A percentile compares a stretch with the other conserved stretches of the same genome.
Evolutionary conservation across 2,329 filamentous ascomycete genomes (phyloP).

Genomic region (Endoconidiophora polonica): DNA sequence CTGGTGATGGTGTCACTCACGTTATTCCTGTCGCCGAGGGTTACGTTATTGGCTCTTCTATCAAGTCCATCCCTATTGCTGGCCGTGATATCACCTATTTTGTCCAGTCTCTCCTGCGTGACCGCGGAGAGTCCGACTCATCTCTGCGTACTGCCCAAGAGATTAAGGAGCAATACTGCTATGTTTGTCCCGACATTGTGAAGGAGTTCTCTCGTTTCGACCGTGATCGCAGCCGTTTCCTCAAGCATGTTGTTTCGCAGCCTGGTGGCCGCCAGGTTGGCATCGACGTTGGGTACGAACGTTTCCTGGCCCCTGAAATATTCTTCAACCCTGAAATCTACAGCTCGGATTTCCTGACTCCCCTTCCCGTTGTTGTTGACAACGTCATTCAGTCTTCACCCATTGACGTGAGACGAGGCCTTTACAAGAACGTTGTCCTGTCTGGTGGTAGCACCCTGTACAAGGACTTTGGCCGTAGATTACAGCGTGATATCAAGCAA

Average conservation of each 20-base stretch:
- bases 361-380: constrained; percentile 84
- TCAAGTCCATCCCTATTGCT: constrained; percentile 97
- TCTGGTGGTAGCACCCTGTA: constrained; percentile 95
- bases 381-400: constrained; percentile 94
- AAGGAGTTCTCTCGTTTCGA: constrained; percentile 96
- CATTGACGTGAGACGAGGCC: constrained; percentile 86
- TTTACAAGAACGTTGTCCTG: constrained; percentile 99
- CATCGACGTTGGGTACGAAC: constrained; percentile 93
- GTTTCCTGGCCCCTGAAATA: constrained; percentile 94
- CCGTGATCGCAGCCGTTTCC: constrained; percentile 76
- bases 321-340: constrained; percentile 99
- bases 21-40: constrained; percentile 97
- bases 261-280: constrained; percentile 69
- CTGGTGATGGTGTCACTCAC: constrained; percentile 95
- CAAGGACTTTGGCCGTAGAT: constrained; percentile 90
- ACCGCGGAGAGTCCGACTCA: constrained; percentile 91
- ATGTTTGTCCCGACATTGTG: constrained; percentile 95
- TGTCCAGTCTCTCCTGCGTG: constrained; percentile 86
- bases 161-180: constrained; percentile 98
- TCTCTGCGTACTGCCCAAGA: constrained; percentile 93
- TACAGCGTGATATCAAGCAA: constrained; percentile 95
- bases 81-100: constrained; percentile 98
- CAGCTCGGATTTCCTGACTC: constrained; percentile 94
- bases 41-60: constrained; percentile 96
- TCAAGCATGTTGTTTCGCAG: constrained; percentile 74